These are phyloP conservation scores for Pleurozium schreberi DNA, from an alignment of 225 moss, liverwort and hornwort genomes.

Conservation along the genomic window DNA sequence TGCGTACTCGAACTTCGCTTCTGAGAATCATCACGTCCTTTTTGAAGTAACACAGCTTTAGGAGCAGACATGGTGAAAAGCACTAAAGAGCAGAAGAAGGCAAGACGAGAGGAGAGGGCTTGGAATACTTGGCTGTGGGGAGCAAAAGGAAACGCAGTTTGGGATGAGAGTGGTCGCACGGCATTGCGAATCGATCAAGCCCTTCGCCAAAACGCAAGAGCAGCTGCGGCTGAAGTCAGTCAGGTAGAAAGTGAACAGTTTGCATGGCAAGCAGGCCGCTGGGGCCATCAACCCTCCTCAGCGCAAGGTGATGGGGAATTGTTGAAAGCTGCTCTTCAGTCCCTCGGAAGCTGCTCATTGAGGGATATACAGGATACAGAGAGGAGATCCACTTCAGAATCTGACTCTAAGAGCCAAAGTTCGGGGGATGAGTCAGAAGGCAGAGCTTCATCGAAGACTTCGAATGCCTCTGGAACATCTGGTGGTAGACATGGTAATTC, in stretches of 20 bases:
- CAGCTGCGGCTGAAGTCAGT: slow-evolving; percentile 54
- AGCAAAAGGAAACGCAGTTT: slow-evolving; percentile 32
- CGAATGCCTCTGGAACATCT: not conserved
- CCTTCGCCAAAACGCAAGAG: slow-evolving; percentile 29
- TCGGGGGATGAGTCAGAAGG: slow-evolving; percentile 29
- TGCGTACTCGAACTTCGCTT: not conserved
- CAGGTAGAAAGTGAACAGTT: slow-evolving; percentile 55
- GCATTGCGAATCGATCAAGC: slow-evolving; percentile 38
- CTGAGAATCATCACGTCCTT: not conserved
- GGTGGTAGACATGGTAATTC: not conserved
- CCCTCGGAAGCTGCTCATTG: slow-evolving; percentile 26
- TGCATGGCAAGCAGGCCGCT: slow-evolving; percentile 58
- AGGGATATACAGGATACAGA: slow-evolving; percentile 15
- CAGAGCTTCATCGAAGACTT: not conserved
- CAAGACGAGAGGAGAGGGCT: slow-evolving; percentile 27
- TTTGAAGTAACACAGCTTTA: not conserved
- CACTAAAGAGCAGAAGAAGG: slow-evolving; percentile 26
- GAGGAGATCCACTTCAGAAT: slow-evolving; percentile 11
- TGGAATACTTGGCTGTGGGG: slow-evolving; percentile 55
- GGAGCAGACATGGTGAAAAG: slow-evolving; percentile 44
- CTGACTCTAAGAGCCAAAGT: slow-evolving; percentile 23
- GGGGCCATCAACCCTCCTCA: slow-evolving; percentile 33
- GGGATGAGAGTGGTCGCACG: slow-evolving; percentile 42
- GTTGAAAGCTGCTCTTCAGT: slow-evolving; percentile 34
- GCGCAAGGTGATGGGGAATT: slow-evolving; percentile 29